Percentiles rank a stretch among this genome's conserved stretches.
These are phyloP conservation scores for Cutaneotrichosporon sp. DNA, from an alignment of 1,284 basidiomycete genomes.

Conservation along the genomic window DNA sequence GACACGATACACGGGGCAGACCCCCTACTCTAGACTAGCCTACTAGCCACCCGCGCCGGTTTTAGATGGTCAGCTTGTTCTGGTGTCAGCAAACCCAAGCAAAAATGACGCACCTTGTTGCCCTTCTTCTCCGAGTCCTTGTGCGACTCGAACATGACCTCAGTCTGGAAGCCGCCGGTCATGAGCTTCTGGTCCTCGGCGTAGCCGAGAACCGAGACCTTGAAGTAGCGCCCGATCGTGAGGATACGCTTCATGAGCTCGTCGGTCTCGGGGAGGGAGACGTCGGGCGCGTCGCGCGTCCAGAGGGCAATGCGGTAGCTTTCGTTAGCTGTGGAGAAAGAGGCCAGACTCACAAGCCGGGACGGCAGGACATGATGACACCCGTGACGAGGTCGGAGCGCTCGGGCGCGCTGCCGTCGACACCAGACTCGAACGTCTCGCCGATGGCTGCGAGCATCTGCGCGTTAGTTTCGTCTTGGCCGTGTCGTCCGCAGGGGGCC, in stretches of 20 bases:
- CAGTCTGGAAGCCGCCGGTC: conserved; percentile 73
- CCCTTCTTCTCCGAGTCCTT: conserved; percentile 95
- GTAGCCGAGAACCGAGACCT: conserved; percentile 82
- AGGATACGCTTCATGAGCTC: conserved; percentile 69
- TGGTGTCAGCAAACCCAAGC: not conserved
- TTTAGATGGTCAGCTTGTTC: conserved; percentile 12
- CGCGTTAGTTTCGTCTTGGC: not conserved
- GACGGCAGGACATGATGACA: conserved; percentile 90
- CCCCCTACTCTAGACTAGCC: conserved; percentile 7
- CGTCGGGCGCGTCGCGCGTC: conserved; percentile 76
- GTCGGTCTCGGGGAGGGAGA: conserved; percentile 43
- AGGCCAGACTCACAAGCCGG: conserved; percentile 64
- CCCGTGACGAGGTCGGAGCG: conserved; percentile 76
- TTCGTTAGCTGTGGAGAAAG: not conserved
- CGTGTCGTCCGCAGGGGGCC: not conserved
- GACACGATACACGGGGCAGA: conserved; percentile 5
- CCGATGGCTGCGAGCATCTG: conserved; percentile 97
- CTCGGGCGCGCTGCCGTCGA: conserved; percentile 50
- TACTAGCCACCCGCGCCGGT: not conserved
- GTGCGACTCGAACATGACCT: conserved; percentile 92
- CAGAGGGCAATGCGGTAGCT: conserved; percentile 91
- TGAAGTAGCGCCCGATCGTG: conserved; percentile 78
- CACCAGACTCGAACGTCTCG: conserved; percentile 86
- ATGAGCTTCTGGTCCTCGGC: conserved; percentile 66
- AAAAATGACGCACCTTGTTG: conserved; percentile 56